Conservation (phyloP, 441 rosid species). For the Omphalea diandra region DNA sequence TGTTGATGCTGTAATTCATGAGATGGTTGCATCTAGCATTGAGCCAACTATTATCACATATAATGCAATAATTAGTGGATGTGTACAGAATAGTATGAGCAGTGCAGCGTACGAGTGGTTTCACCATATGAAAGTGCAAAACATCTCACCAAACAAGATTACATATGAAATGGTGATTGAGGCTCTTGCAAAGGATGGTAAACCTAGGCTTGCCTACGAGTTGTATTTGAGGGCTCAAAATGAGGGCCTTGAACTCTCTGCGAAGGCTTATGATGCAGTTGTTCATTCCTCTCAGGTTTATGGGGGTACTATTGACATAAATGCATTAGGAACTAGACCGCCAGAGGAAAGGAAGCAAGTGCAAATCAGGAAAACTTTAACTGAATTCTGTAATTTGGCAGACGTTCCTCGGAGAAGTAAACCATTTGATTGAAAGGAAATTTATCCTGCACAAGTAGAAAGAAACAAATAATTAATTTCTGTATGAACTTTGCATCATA, state of each 20-base stretch:
- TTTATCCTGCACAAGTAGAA: slow-evolving; percentile 26
- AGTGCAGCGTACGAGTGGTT: slow-evolving; percentile 88
- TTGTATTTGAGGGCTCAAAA: slow-evolving; percentile 59
- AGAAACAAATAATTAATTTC: slow-evolving; percentile 18
- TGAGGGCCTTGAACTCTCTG: slow-evolving; percentile 54
- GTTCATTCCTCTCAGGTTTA: slow-evolving; percentile 44
- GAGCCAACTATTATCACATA: slow-evolving; percentile 83
- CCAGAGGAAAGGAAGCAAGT: slow-evolving; percentile 39
- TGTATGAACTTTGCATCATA: background rate
- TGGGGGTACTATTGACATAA: slow-evolving; percentile 58
- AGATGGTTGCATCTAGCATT: slow-evolving; percentile 60
- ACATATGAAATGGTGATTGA: slow-evolving; percentile 73
- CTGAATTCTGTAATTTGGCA: slow-evolving; percentile 36
- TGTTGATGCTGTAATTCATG: slow-evolving; percentile 58
- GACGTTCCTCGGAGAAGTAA: slow-evolving; percentile 39
- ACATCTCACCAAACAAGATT: slow-evolving; percentile 62
- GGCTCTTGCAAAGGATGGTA: slow-evolving; percentile 68
- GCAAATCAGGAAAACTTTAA: slow-evolving; percentile 29
- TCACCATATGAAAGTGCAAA: slow-evolving; percentile 64
- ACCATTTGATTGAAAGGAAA: slow-evolving; percentile 39
- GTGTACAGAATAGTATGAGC: slow-evolving; percentile 53
- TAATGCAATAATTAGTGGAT: slow-evolving; percentile 77
- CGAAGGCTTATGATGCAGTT: slow-evolving; percentile 70
- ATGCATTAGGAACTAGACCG: slow-evolving; percentile 66
- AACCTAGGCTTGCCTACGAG: slow-evolving; percentile 77